Percentiles rank a stretch among this genome's conserved stretches.
Evolutionary conservation across 176 grass and related monocot species (phyloP).

Genomic region (Poa annua): DNA sequence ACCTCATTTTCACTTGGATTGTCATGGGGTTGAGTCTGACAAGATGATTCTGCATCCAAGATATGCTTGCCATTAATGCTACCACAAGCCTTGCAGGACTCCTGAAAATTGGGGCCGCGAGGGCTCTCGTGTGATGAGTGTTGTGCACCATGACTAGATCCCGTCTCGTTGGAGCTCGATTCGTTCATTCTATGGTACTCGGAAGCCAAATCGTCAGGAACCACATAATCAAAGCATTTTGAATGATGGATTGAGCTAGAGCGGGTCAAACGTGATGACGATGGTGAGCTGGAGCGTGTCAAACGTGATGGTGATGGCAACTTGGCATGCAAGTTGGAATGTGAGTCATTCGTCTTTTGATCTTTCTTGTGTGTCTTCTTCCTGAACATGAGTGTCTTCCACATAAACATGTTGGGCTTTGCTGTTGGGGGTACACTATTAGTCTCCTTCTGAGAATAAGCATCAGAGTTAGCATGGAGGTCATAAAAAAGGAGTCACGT

Average conservation of each 20-base stretch:
- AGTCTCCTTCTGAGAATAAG: constrained; percentile 41
- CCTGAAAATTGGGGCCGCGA: background rate
- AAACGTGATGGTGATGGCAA: background rate
- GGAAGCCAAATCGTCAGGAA: constrained; percentile 48
- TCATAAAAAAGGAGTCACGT: background rate
- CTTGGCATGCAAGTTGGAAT: background rate
- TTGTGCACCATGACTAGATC: constrained; percentile 37
- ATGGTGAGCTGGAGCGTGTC: constrained; percentile 6
- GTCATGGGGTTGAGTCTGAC: constrained; percentile 17
- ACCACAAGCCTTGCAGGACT: constrained; percentile 19
- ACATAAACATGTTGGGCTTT: constrained; percentile 33
- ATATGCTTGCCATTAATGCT: constrained; percentile 21
- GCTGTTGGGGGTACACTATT: constrained; percentile 28
- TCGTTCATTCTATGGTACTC: constrained; percentile 37
- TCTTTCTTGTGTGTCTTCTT: constrained; percentile 47
- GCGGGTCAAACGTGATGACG: constrained; percentile 1
- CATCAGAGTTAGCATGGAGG: background rate
- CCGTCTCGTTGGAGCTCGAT: constrained; percentile 20
- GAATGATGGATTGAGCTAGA: constrained; percentile 65
- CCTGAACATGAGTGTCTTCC: constrained; percentile 55
- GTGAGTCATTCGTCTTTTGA: constrained; percentile 21
- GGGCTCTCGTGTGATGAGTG: constrained; percentile 11
- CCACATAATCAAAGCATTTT: constrained; percentile 56
- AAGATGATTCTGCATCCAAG: constrained; percentile 37
- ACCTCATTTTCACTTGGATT: constrained; percentile 30